Conservation (phyloP, 805 yeast species). For the Phaffomyces opuntiae region DNA sequence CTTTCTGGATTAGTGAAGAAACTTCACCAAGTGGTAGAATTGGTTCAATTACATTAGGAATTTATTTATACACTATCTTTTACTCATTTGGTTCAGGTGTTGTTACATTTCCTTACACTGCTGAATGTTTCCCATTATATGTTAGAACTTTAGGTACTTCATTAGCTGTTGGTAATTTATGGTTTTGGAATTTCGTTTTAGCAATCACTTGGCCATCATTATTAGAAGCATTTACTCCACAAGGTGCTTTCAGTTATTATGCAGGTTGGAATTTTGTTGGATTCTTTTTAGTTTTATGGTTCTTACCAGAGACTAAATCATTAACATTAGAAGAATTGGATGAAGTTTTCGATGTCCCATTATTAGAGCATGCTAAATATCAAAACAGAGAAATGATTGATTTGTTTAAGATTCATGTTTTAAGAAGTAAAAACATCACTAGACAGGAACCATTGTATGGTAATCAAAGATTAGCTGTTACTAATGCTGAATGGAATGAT, state of each 20-base stretch:
- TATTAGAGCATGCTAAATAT: conserved; percentile 45
- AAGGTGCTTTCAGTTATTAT: conserved; percentile 85
- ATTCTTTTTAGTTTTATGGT: conserved; percentile 62
- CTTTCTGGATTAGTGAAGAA: conserved; percentile 57
- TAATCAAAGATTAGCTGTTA: conserved; percentile 53
- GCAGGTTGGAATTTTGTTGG: conserved; percentile 79
- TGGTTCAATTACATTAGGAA: conserved; percentile 65
- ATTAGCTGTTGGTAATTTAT: conserved; percentile 65
- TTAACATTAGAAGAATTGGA: conserved; percentile 66
- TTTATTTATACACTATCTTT: conserved; percentile 63
- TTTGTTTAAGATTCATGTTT: conserved; percentile 38
- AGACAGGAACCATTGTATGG: conserved; percentile 51
- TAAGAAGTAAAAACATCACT: conserved; percentile 37
- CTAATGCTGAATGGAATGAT: conserved; percentile 56
- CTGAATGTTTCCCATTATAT: conserved; percentile 76
- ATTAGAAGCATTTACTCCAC: conserved; percentile 57
- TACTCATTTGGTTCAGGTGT: conserved; percentile 88
- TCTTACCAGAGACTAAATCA: conserved; percentile 62
- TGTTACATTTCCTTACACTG: conserved; percentile 83
- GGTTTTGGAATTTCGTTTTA: conserved; percentile 66
- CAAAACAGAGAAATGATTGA: conserved; percentile 35
- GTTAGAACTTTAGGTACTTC: conserved; percentile 79
- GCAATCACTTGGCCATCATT: conserved; percentile 79
- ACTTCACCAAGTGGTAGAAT: conserved; percentile 40
- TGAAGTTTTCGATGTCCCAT: conserved; percentile 59